Base-by-base conservation (phyloP, 768 basidiomycete genomes). In the Brasilioporus rufonigricans region DNA sequence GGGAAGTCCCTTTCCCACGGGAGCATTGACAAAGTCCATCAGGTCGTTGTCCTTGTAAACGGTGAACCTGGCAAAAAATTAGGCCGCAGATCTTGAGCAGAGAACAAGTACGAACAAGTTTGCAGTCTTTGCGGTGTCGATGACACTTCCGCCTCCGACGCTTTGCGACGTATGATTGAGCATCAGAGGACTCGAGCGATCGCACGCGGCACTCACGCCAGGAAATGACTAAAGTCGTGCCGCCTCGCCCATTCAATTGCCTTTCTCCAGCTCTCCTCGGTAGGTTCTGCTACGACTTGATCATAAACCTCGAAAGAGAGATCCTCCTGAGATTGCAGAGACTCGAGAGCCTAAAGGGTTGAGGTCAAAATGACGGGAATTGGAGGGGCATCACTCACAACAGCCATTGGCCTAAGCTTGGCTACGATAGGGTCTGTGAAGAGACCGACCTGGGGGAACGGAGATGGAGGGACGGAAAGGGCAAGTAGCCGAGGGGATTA, bases 11-110 rank as follows among this genome's bases (percentile, higher is more conserved):
- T 93, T 94, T 40, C 96, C 96, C 50, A 98, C 78, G 0, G 96
- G 96, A 1, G 96, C 94, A 66, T 98, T 98, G 72, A 98, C 91
- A 70, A 96, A 98, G 69, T 98, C 96, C 76, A 94, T 89, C 11
- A 98, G 75, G 65, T 97, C 91, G 1, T 91, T 83, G 59, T 98
- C 92, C 61, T 88, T 88, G 77, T 98, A 98, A 12, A 91, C 91
- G 0, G 89, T 80, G 71, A 94, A 95, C 55, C 90, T 92, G 57
- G 11, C 3, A 21, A 21, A 36, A 14, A 40, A 52, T 67, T 39
- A 59, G 50, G 51, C n/a, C 16, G 45, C 9, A 14, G 3, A 16
- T 0, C 4, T 5, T 21, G 24, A 45, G 38, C 32, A n/a, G 29
- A 13, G 36, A n/a, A 33, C n/a, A 21, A 10, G 38, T 18, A 63